Evolutionary conservation across 83 land plant genomes (phyloP), one percentile per base, ranked within the genome.

Genomic region (Picea abies): DNA sequence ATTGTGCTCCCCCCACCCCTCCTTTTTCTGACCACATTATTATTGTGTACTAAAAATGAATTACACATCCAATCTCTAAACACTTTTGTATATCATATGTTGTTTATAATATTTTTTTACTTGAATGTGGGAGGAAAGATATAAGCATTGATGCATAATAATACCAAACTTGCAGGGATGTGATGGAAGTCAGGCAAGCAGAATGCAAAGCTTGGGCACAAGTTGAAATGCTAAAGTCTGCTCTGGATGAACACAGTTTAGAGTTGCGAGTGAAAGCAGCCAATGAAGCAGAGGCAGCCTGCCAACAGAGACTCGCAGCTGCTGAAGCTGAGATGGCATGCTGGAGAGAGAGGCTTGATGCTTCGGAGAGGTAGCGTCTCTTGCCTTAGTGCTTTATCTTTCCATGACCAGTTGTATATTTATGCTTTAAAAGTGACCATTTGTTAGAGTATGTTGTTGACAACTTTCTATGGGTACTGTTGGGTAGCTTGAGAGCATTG

Each of bases 201-300:
- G 95, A 97, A 82, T 84, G 85, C 49, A 91, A 92, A 88, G 98
- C 96, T 22, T 82, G 83, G 68, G 79, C 82, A 12, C 98, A 97
- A 80, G 96, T 91, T 78, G 93, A 93, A 69, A 80, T 82, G 19
- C 80, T 97, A 80, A 91, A 82, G 85, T 79, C 71, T 84, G 94
- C 93, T 25, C 83, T 97, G 14, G 95, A 92, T 83, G 99, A 97
- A 81, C 98, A 97, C 81, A 86, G 96, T 80, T 83, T 97, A 35
- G 98, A 97, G 79, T 83, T 97, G 82, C 91, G 99, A 52, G 98
- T 97, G 49, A 97, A 88, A 87, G 98, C 98, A 64, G 99, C 99
- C 49, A 89, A 91, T 87, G 98, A 97, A 81, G 95, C 99, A 63
- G 99, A 97, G 82, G 89, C 91, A 79, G 95, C 96, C 76, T 97